A percentile compares a stretch with the other conserved stretches of the same genome.
These are phyloP conservation scores for Auricularia cornea DNA, from an alignment of 768 basidiomycete genomes.

Conservation along the genomic window DNA sequence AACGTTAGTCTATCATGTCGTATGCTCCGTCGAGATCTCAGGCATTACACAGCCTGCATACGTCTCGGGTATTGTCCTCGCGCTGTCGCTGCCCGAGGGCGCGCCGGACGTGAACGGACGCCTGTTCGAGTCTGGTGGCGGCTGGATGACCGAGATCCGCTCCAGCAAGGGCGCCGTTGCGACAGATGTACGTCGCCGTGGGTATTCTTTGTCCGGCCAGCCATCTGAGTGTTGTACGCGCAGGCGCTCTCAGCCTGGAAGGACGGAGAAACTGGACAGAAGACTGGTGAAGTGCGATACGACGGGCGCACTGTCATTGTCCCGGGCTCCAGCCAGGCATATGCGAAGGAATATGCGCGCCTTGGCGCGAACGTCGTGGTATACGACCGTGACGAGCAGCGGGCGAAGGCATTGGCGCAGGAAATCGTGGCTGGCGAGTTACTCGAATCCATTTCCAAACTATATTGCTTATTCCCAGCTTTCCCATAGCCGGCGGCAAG, in stretches of 20 bases:
- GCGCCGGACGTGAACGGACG: slow-evolving; percentile 62
- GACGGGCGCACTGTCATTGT: slow-evolving; percentile 87
- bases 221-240: slow-evolving; percentile 51
- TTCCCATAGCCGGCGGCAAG: slow-evolving; percentile 57
- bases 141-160: slow-evolving; percentile 83
- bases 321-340: slow-evolving; percentile 86
- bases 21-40: slow-evolving; percentile 59
- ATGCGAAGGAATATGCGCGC: slow-evolving; percentile 83
- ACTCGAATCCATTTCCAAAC: too few species aligned
- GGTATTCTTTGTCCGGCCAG: too few species aligned
- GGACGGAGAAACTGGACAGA: slow-evolving; percentile 32
- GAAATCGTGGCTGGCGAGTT: slow-evolving; percentile 61
- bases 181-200: slow-evolving; percentile 10
- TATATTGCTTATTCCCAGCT: too few species aligned
- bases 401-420: slow-evolving; percentile 74
- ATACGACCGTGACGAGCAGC: slow-evolving; percentile 87
- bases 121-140: slow-evolving; percentile 89
- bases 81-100: slow-evolving; percentile 77
- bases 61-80: slow-evolving; percentile 86
- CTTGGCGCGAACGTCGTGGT: slow-evolving; percentile 96
- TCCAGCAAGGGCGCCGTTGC: slow-evolving; percentile 51
- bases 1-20: slow-evolving; percentile 96
- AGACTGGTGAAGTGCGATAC: slow-evolving; percentile 60
- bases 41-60: slow-evolving; percentile 58
- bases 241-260: slow-evolving; percentile 54